Conservation (phyloP, 805 yeast species). For the Candida mattraensis region DNA sequence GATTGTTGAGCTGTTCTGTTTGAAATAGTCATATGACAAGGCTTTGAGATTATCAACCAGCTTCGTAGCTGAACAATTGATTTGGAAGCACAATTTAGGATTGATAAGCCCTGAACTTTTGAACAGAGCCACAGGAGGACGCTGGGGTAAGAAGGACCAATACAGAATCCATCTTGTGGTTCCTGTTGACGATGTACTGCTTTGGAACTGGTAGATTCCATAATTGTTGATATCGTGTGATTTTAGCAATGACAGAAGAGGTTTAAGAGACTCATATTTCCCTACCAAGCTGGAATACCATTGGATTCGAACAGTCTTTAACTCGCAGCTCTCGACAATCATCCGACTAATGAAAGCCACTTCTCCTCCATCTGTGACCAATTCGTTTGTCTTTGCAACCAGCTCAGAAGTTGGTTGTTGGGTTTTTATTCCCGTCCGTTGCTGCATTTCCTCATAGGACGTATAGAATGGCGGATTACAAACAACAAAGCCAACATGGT, state of each 20-base stretch:
- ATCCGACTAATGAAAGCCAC: constrained; percentile 37
- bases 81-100: constrained; percentile 4
- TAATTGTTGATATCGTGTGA: constrained; percentile 23
- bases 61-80: constrained; percentile 1
- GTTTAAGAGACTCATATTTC: constrained; percentile 17
- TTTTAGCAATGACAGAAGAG: constrained; percentile 12
- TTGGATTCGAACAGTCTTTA: constrained; percentile 11
- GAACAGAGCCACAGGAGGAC: constrained; percentile 15
- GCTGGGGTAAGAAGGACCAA: constrained; percentile 33
- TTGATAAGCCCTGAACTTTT: constrained; percentile 6
- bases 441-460: constrained; percentile 34
- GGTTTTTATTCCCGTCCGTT: constrained; percentile 26
- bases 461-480: constrained; percentile 57
- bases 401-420: constrained; percentile 7
- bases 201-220: constrained; percentile 32
- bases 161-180: constrained; percentile 40
- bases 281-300: constrained; percentile 42
- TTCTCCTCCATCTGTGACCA: constrained; percentile 49
- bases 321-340: constrained; percentile 33
- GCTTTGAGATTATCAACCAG: background rate
- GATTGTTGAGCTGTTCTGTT: background rate
- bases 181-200: constrained; percentile 19
- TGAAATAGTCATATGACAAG: constrained; percentile 1
- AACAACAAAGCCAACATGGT: constrained; percentile 34
- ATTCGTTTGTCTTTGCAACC: constrained; percentile 39